Evolutionary conservation across 495 filamentous ascomycete species (phyloP).

Genomic region (Cercophora newfieldiana): DNA sequence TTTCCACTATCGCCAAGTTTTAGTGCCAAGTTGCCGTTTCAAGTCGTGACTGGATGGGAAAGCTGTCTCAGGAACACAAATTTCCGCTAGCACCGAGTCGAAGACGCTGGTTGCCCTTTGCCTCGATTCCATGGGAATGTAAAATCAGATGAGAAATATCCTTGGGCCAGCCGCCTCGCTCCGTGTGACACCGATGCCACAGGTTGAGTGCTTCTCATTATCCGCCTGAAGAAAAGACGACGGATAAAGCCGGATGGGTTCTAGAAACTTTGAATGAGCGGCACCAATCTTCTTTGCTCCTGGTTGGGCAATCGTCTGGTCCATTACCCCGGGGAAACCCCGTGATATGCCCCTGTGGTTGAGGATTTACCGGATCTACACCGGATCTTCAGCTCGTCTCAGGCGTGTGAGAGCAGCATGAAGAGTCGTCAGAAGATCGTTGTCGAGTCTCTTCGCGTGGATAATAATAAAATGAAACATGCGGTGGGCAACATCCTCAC

Average conservation of each 20-base stretch:
- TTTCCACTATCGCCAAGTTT: not conserved
- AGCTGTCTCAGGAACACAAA: slow-evolving; percentile 33
- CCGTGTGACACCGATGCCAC: slow-evolving; percentile 1
- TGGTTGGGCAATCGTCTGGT: slow-evolving; percentile 17
- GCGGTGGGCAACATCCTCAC: not conserved
- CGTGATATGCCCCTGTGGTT: slow-evolving; percentile 2
- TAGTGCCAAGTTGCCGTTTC: slow-evolving; percentile 26
- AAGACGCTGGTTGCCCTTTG: not conserved
- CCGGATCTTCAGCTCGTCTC: slow-evolving; percentile 21
- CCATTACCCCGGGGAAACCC: slow-evolving; percentile 2
- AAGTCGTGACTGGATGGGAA: slow-evolving; percentile 1
- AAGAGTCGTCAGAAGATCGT: slow-evolving; percentile 10
- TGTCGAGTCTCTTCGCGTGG: slow-evolving; percentile 18
- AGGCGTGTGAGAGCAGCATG: slow-evolving; percentile 23
- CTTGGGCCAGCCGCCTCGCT: not conserved
- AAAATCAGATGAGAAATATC: slow-evolving; percentile 4
- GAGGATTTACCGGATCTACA: slow-evolving; percentile 21
- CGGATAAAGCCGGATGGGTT: slow-evolving; percentile 21
- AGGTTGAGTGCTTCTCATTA: slow-evolving; percentile 16
- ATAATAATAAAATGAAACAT: slow-evolving; percentile 16
- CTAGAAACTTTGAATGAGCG: slow-evolving; percentile 17
- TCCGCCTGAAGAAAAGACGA: slow-evolving; percentile 16
- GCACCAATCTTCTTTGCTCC: slow-evolving; percentile 7
- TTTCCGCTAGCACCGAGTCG: not conserved
- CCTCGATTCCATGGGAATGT: not conserved